Percentiles rank a stretch among this genome's conserved stretches.
phyloP scores from a whole-genome alignment of 2,329 filamentous ascomycete species.

The Calonectria pseudoreteaudii region DNA sequence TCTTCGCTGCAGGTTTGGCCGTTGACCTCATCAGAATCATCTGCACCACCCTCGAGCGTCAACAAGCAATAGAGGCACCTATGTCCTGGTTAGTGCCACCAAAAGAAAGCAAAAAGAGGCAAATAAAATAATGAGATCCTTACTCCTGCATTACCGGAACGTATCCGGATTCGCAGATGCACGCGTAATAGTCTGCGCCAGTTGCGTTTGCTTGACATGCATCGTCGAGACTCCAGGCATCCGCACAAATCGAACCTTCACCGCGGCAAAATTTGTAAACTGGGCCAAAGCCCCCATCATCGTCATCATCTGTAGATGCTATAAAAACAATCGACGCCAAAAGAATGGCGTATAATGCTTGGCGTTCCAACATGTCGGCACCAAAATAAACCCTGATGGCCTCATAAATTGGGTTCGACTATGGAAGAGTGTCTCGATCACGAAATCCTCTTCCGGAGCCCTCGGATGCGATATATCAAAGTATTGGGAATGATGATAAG shows the following conservation, averaged over 20 bases:
- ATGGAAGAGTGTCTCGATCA: not conserved
- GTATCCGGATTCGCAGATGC: slow-evolving; percentile 30
- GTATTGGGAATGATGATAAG: not conserved
- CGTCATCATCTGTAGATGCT: not conserved
- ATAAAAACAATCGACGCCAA: not conserved
- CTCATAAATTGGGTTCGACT: too few species aligned
- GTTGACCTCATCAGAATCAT: not conserved
- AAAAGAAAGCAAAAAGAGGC: not conserved
- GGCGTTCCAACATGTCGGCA: not conserved
- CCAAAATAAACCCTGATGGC: too few species aligned
- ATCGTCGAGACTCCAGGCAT: slow-evolving; percentile 19
- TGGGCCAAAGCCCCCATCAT: not conserved
- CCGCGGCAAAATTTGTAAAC: slow-evolving; percentile 27
- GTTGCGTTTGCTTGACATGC: slow-evolving; percentile 26
- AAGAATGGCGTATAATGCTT: not conserved
- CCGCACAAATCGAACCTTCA: slow-evolving; percentile 30
- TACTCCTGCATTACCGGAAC: slow-evolving; percentile 26
- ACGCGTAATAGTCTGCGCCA: slow-evolving; percentile 15
- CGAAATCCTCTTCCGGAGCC: not conserved
- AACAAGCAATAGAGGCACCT: not conserved
- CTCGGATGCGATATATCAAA: not conserved
- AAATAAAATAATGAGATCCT: not conserved
- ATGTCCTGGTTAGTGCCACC: not conserved
- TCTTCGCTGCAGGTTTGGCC: not conserved
- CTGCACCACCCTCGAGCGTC: not conserved